phyloP scores from a whole-genome alignment of 2,329 filamentous ascomycete genomes.

The Fusarium luffae region DNA sequence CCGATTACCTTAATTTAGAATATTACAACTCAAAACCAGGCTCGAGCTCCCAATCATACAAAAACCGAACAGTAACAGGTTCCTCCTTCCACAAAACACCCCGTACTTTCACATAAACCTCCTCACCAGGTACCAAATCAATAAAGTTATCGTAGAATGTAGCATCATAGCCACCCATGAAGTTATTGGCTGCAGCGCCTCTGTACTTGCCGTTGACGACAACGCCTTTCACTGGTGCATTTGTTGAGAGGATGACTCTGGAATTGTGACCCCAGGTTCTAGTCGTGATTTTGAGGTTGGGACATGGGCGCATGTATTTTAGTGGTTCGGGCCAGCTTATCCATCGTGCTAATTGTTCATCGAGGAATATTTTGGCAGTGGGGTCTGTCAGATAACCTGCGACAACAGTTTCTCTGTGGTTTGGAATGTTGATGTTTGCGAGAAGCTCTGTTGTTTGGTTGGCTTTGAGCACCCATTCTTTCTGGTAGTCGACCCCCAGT shows the following conservation, averaged over 20 bases:
- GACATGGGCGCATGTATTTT: neutral
- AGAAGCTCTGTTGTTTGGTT: neutral
- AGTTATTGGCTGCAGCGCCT: neutral
- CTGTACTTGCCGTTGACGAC: neutral
- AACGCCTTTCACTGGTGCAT: neutral
- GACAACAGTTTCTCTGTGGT: neutral
- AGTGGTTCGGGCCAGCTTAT: conserved; percentile 15
- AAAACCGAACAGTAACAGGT: neutral
- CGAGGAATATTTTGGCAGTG: fast-evolving
- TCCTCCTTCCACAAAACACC: fast-evolving
- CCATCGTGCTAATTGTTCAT: neutral
- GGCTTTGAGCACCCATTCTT: neutral
- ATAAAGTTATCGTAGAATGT: neutral
- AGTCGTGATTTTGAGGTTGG: fast-evolving
- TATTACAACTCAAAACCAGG: neutral
- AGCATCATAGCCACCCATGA: fast-evolving
- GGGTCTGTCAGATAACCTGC: neutral
- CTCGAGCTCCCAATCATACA: conserved; percentile 12
- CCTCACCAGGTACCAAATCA: neutral
- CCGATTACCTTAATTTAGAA: no score
- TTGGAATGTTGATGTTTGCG: neutral
- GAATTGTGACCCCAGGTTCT: neutral
- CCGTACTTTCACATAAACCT: fast-evolving
- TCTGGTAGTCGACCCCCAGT: fast-evolving
- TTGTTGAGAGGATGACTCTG: neutral